Evolutionary conservation across 106 monocot genomes (phyloP).

Genomic region (Apostasia shenzhenica): DNA sequence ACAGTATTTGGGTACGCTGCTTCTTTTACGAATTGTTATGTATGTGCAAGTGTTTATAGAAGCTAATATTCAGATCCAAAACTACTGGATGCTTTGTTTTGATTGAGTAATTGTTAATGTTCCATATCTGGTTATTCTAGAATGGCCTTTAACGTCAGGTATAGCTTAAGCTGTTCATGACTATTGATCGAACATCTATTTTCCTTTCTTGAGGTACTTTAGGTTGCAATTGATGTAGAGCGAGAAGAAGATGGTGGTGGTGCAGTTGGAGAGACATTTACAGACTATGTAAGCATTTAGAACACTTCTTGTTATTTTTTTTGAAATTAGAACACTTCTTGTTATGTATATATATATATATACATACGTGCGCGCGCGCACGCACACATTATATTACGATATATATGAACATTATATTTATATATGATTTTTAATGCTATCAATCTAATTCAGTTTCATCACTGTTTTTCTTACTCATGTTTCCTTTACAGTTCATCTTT

Average conservation of each 20-base stretch:
- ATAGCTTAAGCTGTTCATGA: not conserved
- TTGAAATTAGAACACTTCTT: no score
- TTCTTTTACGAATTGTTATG: no score
- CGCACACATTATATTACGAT: no score
- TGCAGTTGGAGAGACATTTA: slow-evolving; percentile 87
- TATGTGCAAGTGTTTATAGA: no score
- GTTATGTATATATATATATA: no score
- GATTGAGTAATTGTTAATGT: no score
- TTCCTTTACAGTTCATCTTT: not conserved
- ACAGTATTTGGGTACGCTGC: no score
- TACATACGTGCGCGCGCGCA: no score
- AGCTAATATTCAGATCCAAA: no score
- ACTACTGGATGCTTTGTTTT: no score
- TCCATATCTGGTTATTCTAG: no score
- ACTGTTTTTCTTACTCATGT: not conserved
- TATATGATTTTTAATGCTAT: not conserved
- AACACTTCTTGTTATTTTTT: not conserved
- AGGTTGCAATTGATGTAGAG: slow-evolving; percentile 96
- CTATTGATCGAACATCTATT: not conserved
- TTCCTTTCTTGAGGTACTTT: slow-evolving; percentile 2
- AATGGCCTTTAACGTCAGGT: not conserved
- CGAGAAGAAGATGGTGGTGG: slow-evolving; percentile 97
- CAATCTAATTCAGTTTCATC: not conserved
- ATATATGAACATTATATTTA: not conserved
- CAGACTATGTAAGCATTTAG: slow-evolving; percentile 73